A percentile compares a stretch with the other conserved stretches of the same genome.
phyloP scores from a whole-genome alignment of 2,329 filamentous ascomycete genomes.

The Aureobasidium sp. region DNA sequence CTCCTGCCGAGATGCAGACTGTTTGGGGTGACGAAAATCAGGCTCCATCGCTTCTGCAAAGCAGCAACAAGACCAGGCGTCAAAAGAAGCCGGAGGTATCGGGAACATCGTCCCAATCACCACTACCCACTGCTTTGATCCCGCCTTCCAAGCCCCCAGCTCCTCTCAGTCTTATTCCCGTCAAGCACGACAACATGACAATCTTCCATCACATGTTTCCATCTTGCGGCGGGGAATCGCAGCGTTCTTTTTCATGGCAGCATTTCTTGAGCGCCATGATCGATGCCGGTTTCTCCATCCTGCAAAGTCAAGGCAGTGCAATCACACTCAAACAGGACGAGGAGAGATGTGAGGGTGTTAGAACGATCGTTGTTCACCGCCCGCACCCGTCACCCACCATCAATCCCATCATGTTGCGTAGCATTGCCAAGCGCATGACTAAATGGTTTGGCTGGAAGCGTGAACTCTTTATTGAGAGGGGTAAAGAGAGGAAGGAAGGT shows the following conservation, averaged over 20 bases:
- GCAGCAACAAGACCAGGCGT: not conserved
- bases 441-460: conserved; percentile 24
- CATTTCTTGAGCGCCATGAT: conserved; percentile 15
- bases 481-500: not conserved
- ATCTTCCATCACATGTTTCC: not conserved
- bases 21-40: not conserved
- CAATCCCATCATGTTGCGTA: conserved; percentile 22
- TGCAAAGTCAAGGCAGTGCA: conserved; percentile 14
- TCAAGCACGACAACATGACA: conserved; percentile 7
- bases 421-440: conserved; percentile 22
- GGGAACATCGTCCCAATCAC: not conserved
- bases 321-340: conserved; percentile 13
- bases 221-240: not conserved
- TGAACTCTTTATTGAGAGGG: conserved; percentile 16
- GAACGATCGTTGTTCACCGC: conserved; percentile 20
- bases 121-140: not conserved
- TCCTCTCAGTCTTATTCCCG: not conserved
- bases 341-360: not conserved
- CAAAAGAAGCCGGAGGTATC: not conserved
- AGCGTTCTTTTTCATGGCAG: conserved; percentile 12
- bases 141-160: not conserved
- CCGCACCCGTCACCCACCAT: conserved; percentile 23
- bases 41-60: not conserved
- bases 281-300: conserved; percentile 15
- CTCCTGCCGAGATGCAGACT: not conserved